phyloP scores from a whole-genome alignment of 2,329 filamentous ascomycete genomes.

The Lecanicillium sp. region DNA sequence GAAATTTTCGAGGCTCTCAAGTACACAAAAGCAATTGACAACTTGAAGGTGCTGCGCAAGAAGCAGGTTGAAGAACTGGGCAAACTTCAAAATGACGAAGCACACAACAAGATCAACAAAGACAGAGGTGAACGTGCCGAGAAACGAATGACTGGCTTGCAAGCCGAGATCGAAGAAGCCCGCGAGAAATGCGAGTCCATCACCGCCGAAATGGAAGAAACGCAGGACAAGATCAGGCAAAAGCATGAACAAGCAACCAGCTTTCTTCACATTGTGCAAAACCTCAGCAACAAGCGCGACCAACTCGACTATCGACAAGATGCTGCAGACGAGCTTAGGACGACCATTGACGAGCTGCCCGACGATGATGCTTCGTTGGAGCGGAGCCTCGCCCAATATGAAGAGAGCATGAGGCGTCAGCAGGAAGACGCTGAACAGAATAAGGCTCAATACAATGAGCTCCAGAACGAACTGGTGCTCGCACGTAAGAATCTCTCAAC shows the following conservation, averaged over 20 bases:
- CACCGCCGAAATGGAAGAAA: conserved; percentile 51
- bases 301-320: conserved; percentile 63
- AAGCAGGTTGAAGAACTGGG: conserved; percentile 68
- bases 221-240: conserved; percentile 48
- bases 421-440: conserved; percentile 54
- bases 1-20: conserved; percentile 96
- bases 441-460: conserved; percentile 54
- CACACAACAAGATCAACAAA: conserved; percentile 74
- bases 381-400: conserved; percentile 65
- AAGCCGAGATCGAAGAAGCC: conserved; percentile 56
- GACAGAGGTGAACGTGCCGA: conserved; percentile 69
- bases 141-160: conserved; percentile 55
- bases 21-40: conserved; percentile 95
- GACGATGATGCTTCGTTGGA: conserved; percentile 73
- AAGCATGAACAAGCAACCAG: conserved; percentile 66
- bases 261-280: conserved; percentile 65
- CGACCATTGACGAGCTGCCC: conserved; percentile 65
- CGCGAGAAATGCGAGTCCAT: conserved; percentile 50
- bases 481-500: conserved; percentile 38
- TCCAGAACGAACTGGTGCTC: conserved; percentile 42
- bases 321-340: conserved; percentile 60
- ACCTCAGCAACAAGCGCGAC: conserved; percentile 68
- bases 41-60: conserved; percentile 81
- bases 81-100: conserved; percentile 65
- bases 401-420: conserved; percentile 61